phyloP scores from a whole-genome alignment of 176 grass and related monocot species.

The Bonia amplexicaulis region DNA sequence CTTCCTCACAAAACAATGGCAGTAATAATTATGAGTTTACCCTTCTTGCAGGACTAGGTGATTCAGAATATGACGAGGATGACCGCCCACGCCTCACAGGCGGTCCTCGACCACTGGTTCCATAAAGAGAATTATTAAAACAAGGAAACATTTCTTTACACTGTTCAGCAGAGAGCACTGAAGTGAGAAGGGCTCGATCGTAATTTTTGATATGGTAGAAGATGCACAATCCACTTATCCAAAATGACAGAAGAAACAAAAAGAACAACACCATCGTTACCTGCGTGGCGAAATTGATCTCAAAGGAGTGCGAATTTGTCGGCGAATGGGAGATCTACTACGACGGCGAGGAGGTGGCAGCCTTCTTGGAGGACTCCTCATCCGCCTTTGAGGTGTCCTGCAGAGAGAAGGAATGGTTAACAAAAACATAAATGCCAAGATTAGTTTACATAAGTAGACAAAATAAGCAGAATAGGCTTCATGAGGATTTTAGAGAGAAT shows the following conservation, averaged over 20 bases:
- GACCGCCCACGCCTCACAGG: conserved; percentile 62
- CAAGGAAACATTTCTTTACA: neutral
- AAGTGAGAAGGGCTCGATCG: neutral
- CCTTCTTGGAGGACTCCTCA: conserved; percentile 76
- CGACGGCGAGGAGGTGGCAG: conserved; percentile 49
- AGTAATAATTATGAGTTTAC: neutral
- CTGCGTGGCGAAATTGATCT: conserved; percentile 75
- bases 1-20: neutral
- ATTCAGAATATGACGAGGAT: conserved; percentile 63
- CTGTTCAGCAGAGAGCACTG: neutral
- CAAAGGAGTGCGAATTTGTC: conserved; percentile 52
- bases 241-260: neutral
- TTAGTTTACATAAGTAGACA: neutral
- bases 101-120: conserved; percentile 52
- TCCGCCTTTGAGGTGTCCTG: conserved; percentile 67
- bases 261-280: conserved; percentile 21
- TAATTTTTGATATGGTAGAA: neutral
- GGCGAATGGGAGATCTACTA: conserved; percentile 50
- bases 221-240: conserved; percentile 29
- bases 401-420: neutral
- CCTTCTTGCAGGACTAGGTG: conserved; percentile 66
- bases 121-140: conserved; percentile 14
- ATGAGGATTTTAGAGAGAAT: neutral
- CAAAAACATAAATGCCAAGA: neutral
- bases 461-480: neutral